Base-by-base conservation (phyloP, 805 yeast genomes). In the Dipodascus albidus region DNA sequence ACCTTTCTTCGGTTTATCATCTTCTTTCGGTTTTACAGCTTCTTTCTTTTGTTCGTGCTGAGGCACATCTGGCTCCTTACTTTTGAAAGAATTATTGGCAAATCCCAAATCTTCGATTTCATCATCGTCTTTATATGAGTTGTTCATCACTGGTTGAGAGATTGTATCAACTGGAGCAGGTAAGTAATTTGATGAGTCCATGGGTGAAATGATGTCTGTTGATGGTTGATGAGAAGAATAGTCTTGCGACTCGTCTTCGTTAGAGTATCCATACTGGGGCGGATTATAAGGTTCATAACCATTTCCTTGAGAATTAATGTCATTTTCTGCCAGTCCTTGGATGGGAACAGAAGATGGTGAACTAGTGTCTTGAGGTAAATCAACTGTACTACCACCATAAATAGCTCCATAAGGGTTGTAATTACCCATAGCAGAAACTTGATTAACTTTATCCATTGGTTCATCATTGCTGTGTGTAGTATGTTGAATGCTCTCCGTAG, bases 1-100 rank as follows among this genome's bases (percentile, higher is more conserved):
- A 3, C 76, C 74, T 52, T 66, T 65, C 54, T 64, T 59, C n/a
- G 51, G 53, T 58, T 59, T 65, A 48, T 62, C 60, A 23, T 54
- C 57, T 47, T 59, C 56, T 33, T 60, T 60, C 53, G 38, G 57
- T 56, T 58, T 51, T 58, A 61, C 59, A 53, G 53, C 48, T 54
- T 53, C 55, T 33, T 58, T 55, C 52, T 60, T 60, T 24, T 57
- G 59, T 47, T 60, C 60, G 51, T 65, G 60, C 42, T 62, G 60
- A 51, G 57, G 58, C 56, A 60, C 61, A 52, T 54, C 58, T 31
- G 55, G 59, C 50, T 59, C 35, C 55, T 57, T 23, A 57, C 54
- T 52, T 54, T 60, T 38, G n/a, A 38, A 38, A 4, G 44, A 38
- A 2, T 44, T 53, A 49, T 50, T 52, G 9, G 52, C 55, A 23